Conservation (phyloP, 768 basidiomycete species). For the Phanerochaete carnosa region DNA sequence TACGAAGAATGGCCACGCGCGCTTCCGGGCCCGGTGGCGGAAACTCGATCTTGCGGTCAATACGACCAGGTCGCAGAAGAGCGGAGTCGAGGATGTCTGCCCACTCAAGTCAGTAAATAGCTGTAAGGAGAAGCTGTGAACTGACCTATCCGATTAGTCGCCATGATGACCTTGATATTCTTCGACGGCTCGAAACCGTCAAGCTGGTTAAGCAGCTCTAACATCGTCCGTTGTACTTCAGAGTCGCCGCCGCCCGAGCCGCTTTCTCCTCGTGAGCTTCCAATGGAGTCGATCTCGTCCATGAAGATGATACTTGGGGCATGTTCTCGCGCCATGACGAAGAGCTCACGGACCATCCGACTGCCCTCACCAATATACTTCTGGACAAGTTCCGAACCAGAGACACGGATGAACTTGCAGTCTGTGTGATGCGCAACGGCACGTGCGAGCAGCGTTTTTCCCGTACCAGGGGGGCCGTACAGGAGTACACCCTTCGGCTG, state of each 20-base stretch:
- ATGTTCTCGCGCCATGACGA: constrained; percentile 97
- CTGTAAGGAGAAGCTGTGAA: constrained; percentile 1
- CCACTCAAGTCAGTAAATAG: background rate
- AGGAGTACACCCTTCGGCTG: constrained; percentile 96
- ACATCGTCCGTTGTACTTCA: constrained; percentile 66
- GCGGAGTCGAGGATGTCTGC: constrained; percentile 93
- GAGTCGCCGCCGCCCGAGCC: constrained; percentile 63
- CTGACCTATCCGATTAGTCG: constrained; percentile 91
- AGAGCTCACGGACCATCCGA: constrained; percentile 94
- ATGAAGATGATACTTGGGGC: constrained; percentile 99
- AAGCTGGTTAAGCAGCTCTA: constrained; percentile 58
- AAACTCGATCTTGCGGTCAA: constrained; percentile 98
- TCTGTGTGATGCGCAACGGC: constrained; percentile 98
- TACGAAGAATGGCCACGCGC: constrained; percentile 93
- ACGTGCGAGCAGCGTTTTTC: constrained; percentile 92
- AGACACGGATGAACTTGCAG: constrained; percentile 96
- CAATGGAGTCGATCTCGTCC: constrained; percentile 99
- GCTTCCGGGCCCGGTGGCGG: constrained; percentile 97
- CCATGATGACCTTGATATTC: constrained; percentile 92
- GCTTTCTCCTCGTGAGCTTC: constrained; percentile 82
- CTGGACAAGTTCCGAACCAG: constrained; percentile 91
- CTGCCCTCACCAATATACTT: constrained; percentile 98
- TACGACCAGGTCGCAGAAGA: constrained; percentile 89
- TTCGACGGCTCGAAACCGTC: constrained; percentile 72
- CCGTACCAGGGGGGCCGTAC: constrained; percentile 95